Percentiles rank a stretch among this genome's conserved stretches.
Evolutionary conservation across 805 yeast species (phyloP).

Genomic region (Candida tibetensis): DNA sequence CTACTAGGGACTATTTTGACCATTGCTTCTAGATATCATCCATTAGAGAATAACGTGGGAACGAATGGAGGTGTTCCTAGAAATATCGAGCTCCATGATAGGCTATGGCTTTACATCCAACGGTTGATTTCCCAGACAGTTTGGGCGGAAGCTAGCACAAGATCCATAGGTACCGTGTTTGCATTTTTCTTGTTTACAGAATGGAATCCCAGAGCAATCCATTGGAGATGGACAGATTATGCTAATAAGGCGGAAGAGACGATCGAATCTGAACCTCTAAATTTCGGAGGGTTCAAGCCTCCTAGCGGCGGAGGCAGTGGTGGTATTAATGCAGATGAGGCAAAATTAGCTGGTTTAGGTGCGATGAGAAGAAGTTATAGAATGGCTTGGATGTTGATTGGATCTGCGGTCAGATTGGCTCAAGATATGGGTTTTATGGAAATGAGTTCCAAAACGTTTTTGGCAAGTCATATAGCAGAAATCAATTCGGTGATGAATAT

Average conservation of each 20-base stretch:
- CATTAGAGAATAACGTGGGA: constrained; percentile 41
- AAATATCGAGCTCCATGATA: constrained; percentile 68
- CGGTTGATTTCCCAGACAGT: constrained; percentile 77
- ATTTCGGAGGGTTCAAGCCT: constrained; percentile 1
- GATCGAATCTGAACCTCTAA: constrained; percentile 9
- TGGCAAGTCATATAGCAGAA: constrained; percentile 85
- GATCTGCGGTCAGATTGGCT: constrained; percentile 81
- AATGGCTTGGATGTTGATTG: constrained; percentile 92
- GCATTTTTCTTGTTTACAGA: constrained; percentile 85
- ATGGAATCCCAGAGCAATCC: constrained; percentile 95
- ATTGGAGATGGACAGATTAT: constrained; percentile 82
- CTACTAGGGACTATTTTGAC: constrained; percentile 78
- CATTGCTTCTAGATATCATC: constrained; percentile 74
- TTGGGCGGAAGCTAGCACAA: constrained; percentile 90
- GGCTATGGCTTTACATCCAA: constrained; percentile 83
- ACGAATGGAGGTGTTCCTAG: constrained; percentile 32
- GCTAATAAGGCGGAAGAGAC: constrained; percentile 58
- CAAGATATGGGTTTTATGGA: constrained; percentile 84
- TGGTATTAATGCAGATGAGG: constrained; percentile 27
- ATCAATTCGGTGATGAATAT: constrained; percentile 78
- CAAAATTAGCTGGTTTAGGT: constrained; percentile 66
- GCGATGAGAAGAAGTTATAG: constrained; percentile 85
- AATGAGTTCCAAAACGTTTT: constrained; percentile 64
- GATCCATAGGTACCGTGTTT: constrained; percentile 82
- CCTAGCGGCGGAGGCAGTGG: background rate